Percentiles rank a stretch among this genome's conserved stretches.
Evolutionary conservation across 805 yeast species (phyloP).

Genomic region (Yarrowia hollandica): DNA sequence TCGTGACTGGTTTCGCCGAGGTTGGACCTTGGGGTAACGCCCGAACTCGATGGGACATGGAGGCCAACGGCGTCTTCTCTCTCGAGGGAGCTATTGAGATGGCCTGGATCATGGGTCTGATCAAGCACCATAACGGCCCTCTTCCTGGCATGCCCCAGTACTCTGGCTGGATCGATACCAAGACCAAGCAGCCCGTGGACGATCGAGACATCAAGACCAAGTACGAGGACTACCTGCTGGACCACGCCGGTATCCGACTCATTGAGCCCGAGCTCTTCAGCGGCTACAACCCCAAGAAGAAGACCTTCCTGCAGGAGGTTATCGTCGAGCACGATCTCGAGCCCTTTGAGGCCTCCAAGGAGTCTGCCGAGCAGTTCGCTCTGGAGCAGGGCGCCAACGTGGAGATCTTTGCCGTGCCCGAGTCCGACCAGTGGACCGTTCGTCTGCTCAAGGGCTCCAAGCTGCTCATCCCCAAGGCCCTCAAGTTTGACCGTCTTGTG

Average conservation of each 20-base stretch:
- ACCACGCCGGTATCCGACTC: slow-evolving; percentile 94
- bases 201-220: slow-evolving; percentile 90
- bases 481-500: slow-evolving; percentile 55
- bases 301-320: slow-evolving; percentile 91
- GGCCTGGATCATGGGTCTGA: slow-evolving; percentile 99
- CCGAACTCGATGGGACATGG: slow-evolving; percentile 99
- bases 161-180: slow-evolving; percentile 97
- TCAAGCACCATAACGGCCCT: slow-evolving; percentile 90
- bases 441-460: slow-evolving; percentile 90
- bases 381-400: slow-evolving; percentile 91
- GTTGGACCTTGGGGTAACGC: slow-evolving; percentile 99
- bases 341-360: slow-evolving; percentile 91
- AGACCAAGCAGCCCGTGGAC: slow-evolving; percentile 88
- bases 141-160: slow-evolving; percentile 74
- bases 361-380: slow-evolving; percentile 92
- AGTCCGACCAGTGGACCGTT: slow-evolving; percentile 89
- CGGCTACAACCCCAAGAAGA: slow-evolving; percentile 93
- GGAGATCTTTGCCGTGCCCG: slow-evolving; percentile 85
- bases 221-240: slow-evolving; percentile 85
- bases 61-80: slow-evolving; percentile 89
- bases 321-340: slow-evolving; percentile 96
- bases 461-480: slow-evolving; percentile 86
- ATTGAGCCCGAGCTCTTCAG: slow-evolving; percentile 92
- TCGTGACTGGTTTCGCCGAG: slow-evolving; percentile 96
- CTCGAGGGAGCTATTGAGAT: slow-evolving; percentile 97